phyloP scores from a whole-genome alignment of 352 stramenopile genomes.

The Pythium periplocum region DNA sequence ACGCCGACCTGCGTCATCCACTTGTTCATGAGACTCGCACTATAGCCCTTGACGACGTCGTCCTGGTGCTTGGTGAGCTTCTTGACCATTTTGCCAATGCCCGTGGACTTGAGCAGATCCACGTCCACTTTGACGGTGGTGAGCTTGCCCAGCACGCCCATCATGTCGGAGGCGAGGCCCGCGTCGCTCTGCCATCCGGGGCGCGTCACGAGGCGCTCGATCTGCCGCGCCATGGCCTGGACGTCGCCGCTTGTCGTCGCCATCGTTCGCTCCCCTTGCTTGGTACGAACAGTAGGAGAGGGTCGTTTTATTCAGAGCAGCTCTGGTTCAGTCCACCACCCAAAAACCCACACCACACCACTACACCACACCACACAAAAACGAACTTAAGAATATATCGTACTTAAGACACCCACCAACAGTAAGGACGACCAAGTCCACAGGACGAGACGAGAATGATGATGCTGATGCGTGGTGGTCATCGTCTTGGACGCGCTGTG shows the following conservation, averaged over 20 bases:
- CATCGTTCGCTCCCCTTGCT: conserved; percentile 8
- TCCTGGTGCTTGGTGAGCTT: conserved; percentile 86
- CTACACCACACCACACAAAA: too few species aligned
- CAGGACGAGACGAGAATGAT: conserved; percentile 1
- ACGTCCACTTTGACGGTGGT: conserved; percentile 76
- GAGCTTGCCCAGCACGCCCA: conserved; percentile 62
- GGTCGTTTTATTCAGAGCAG: too few species aligned
- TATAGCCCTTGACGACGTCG: conserved; percentile 76
- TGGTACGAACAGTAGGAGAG: too few species aligned
- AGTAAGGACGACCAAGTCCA: conserved; percentile 1
- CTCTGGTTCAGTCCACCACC: too few species aligned
- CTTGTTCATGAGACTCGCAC: conserved; percentile 72
- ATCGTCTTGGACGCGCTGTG: too few species aligned
- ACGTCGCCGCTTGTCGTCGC: conserved; percentile 42
- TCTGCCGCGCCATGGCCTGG: conserved; percentile 59
- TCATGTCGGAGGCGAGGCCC: conserved; percentile 54
- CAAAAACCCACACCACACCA: too few species aligned
- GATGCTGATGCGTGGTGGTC: conserved; percentile 1
- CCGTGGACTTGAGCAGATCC: conserved; percentile 66
- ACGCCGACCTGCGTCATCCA: conserved; percentile 77
- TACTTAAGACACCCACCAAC: neutral
- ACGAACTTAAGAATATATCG: too few species aligned
- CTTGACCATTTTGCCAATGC: conserved; percentile 76
- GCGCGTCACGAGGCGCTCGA: conserved; percentile 54
- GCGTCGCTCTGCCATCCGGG: conserved; percentile 61